phyloP scores from a whole-genome alignment of 208 protist species.

The Spongospora subterranea region DNA sequence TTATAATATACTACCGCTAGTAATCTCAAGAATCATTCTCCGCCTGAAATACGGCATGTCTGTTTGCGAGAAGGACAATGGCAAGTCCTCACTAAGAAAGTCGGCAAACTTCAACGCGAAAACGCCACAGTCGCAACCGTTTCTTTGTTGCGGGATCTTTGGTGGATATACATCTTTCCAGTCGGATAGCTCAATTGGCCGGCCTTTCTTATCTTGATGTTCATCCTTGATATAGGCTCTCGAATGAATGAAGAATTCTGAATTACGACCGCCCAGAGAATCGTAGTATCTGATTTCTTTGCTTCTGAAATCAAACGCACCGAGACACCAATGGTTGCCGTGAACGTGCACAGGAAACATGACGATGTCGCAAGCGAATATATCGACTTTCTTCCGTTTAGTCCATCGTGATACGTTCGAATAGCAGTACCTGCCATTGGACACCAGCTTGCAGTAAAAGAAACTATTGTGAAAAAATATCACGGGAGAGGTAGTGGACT shows the following conservation, averaged over 20 bases:
- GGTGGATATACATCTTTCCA: slow-evolving; percentile 9
- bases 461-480: slow-evolving; percentile 50
- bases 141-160: not conserved
- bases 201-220: slow-evolving; percentile 40
- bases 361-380: slow-evolving; percentile 35
- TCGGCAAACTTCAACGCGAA: slow-evolving; percentile 47
- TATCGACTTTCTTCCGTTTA: slow-evolving; percentile 9
- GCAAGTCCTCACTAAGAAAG: slow-evolving; percentile 20
- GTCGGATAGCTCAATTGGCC: not conserved
- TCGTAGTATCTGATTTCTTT: slow-evolving; percentile 47
- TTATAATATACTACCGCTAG: not conserved
- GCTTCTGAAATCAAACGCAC: not conserved
- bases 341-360: slow-evolving; percentile 32
- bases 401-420: slow-evolving; percentile 18
- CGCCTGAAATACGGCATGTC: slow-evolving; percentile 42
- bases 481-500: not conserved
- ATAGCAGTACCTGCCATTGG: not conserved
- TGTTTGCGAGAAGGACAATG: not conserved
- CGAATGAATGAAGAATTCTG: not conserved
- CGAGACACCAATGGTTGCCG: slow-evolving; percentile 35
- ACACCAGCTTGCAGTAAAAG: slow-evolving; percentile 4
- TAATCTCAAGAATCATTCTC: not conserved
- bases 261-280: slow-evolving; percentile 23
- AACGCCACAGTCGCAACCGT: slow-evolving; percentile 49
- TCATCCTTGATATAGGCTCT: slow-evolving; percentile 25